These are phyloP conservation scores for Cinchona pubescens DNA, from an alignment of 257 asterid genomes.

Conservation along the genomic window DNA sequence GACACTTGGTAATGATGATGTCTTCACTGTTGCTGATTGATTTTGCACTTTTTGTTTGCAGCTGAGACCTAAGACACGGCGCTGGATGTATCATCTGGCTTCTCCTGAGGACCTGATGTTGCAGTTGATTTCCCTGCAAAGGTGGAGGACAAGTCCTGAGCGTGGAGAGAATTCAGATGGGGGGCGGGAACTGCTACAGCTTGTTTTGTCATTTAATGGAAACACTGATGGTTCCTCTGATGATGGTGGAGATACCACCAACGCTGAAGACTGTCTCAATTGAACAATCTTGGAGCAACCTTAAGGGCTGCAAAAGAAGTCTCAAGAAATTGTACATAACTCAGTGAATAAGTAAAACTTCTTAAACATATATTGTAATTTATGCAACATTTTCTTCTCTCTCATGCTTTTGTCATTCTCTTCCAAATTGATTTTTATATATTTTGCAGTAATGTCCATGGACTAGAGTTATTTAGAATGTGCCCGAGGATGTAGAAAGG, in stretches of 20 bases:
- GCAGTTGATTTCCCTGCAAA: constrained; percentile 47
- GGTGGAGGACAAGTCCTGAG: constrained; percentile 37
- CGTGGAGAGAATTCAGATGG: constrained; percentile 31
- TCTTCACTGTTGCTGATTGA: constrained; percentile 33
- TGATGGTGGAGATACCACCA: constrained; percentile 31
- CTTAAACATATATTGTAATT: constrained; percentile 2
- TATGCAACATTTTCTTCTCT: constrained; percentile 1
- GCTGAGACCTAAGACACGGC: constrained; percentile 43
- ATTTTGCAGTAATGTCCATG: neutral
- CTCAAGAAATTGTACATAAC: constrained; percentile 26
- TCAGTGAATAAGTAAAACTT: constrained; percentile 21
- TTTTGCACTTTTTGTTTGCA: constrained; percentile 54
- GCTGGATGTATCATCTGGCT: constrained; percentile 45
- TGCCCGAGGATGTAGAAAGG: neutral
- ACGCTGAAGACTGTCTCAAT: constrained; percentile 31
- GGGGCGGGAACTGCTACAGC: constrained; percentile 43
- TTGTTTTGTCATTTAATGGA: constrained; percentile 38
- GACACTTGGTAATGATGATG: constrained; percentile 24
- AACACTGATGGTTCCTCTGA: constrained; percentile 42
- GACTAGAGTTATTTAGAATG: neutral
- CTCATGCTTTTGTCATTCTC: neutral
- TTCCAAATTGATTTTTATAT: neutral
- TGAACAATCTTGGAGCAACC: constrained; percentile 18
- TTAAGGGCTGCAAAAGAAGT: constrained; percentile 5
- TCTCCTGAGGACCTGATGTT: constrained; percentile 53